Conservation (phyloP, 345 rosid species). For the Syzygium oleosum region DNA sequence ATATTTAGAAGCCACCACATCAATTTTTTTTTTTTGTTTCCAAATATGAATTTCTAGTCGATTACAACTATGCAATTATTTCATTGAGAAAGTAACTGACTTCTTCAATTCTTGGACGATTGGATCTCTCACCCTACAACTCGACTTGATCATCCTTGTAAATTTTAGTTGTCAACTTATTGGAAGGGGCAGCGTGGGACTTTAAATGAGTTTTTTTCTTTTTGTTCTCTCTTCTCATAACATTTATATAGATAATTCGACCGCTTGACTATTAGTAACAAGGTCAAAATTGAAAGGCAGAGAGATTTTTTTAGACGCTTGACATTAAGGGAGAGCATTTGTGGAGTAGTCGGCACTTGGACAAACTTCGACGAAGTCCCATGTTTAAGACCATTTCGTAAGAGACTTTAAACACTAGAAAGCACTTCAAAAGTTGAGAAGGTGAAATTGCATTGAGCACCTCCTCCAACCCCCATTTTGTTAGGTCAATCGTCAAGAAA, state of each 20-base stretch:
- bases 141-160: background rate
- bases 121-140: background rate
- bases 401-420: background rate
- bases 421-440: background rate
- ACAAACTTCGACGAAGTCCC: background rate
- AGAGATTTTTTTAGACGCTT: background rate
- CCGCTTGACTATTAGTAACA: background rate
- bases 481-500: background rate
- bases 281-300: background rate
- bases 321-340: background rate
- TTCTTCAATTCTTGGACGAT: background rate
- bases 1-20: background rate
- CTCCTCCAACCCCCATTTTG: background rate
- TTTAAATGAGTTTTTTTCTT: background rate
- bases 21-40: background rate
- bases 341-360: background rate
- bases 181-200: background rate
- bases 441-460: background rate
- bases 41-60: background rate
- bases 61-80: background rate
- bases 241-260: background rate
- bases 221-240: background rate
- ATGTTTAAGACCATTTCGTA: background rate
- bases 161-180: background rate
- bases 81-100: background rate